Percentiles rank a stretch among this genome's conserved stretches.
phyloP scores from a whole-genome alignment of 768 basidiomycete genomes.

The Pleurotus platypus region DNA sequence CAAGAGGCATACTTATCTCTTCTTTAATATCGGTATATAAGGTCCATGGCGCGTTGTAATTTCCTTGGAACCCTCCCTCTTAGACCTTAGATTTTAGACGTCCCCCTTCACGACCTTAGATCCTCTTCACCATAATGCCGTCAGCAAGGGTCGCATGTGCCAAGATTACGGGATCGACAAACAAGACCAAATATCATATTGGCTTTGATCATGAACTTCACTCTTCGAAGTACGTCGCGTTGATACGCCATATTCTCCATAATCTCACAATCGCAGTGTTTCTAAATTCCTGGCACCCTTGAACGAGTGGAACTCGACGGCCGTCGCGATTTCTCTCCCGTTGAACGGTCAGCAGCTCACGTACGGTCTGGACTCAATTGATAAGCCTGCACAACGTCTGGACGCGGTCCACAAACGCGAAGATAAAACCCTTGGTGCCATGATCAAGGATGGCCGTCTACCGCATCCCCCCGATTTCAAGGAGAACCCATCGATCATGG shows the following conservation, averaged over 20 bases:
- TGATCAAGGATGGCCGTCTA: neutral
- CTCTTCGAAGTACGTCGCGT: neutral
- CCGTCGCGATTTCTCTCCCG: slow-evolving; percentile 2
- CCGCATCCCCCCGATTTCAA: neutral
- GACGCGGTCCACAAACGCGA: slow-evolving; percentile 6
- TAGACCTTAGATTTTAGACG: slow-evolving; percentile 7
- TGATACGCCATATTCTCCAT: neutral
- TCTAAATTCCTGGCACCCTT: slow-evolving; percentile 10
- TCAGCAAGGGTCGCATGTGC: neutral
- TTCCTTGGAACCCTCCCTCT: neutral
- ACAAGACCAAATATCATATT: neutral
- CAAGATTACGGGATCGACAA: slow-evolving; percentile 3
- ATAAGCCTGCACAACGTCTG: slow-evolving; percentile 6
- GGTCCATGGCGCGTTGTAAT: neutral
- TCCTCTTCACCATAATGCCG: neutral
- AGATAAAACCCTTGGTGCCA: slow-evolving; percentile 1
- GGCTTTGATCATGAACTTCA: neutral
- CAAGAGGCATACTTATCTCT: neutral
- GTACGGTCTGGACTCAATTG: slow-evolving; percentile 5
- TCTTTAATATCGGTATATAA: neutral
- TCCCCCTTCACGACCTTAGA: neutral
- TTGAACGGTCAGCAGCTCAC: slow-evolving; percentile 1
- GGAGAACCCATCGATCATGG: slow-evolving; percentile 5
- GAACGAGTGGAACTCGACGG: slow-evolving; percentile 7
- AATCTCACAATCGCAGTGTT: slow-evolving; percentile 1